Evolutionary conservation across 148 eudicot species (phyloP), one percentile per base, ranked within the genome.

Genomic region (Camellia sinensis): DNA sequence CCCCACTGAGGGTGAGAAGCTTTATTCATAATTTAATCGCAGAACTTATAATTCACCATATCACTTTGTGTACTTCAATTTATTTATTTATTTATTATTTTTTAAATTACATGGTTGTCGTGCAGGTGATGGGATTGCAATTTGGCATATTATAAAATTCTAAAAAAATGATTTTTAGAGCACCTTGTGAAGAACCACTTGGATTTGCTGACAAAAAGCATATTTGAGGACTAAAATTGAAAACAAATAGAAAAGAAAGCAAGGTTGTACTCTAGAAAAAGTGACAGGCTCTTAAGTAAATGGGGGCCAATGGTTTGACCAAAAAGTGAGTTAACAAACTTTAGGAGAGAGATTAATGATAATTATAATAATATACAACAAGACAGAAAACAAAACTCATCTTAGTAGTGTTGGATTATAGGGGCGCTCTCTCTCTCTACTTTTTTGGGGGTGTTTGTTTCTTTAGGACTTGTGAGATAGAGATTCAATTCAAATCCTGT

Each of bases 271-370:
- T 22, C 80, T 37, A 29, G 22, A 77, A 77, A 29, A 67, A 61
- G 62, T 11, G 9, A 37, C 1, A 65, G 56, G 62, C 67, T 44
- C 44, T 15, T 17, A 52, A 77, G 17, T 29, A 52, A 29, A 64
- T 46, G 56, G 70, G 79, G 70, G 70, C 79, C 52, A 15, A n/a
- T 77, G 79, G 19, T 21, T 77, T 66, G 80, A 77, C 80, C 80
- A 52, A 77, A 68, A 77, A 77, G 72, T 50, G 71, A 52, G 72
- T 29, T 65, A 64, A 65, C 60, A 77, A 29, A 48, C 46, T 48
- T 72, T 50, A 22, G 75, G 29, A 3, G 0, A 41, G 21, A 54
- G 29, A 8, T 17, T 46, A 11, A 5, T 15, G 6, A n/a, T 71
- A 15, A 8, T 46, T n/a, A 11, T 48, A 11, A 21, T 71, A 71